Conservation (phyloP, 805 yeast genomes). For the Pichia occidentalis region DNA sequence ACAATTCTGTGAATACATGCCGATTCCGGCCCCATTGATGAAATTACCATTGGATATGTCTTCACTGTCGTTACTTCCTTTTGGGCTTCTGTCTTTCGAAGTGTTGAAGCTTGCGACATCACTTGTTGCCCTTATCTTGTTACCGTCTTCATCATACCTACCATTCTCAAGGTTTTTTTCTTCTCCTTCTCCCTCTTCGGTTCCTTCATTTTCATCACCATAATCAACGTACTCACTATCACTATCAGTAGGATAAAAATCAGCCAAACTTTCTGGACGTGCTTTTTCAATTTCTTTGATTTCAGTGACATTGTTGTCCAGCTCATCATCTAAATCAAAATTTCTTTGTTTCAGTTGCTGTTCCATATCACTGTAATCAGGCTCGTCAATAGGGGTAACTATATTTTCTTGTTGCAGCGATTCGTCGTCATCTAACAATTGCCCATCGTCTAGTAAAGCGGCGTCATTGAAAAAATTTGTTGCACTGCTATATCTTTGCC, state of each 20-base stretch:
- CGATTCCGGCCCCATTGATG: too few species aligned
- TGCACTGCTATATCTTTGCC: constrained; percentile 9
- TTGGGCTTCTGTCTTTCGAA: background rate
- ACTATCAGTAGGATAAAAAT: constrained; percentile 13
- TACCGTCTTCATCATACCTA: constrained; percentile 8
- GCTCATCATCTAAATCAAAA: constrained; percentile 14
- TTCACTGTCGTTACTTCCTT: too few species aligned
- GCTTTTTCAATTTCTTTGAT: background rate
- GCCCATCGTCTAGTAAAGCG: background rate
- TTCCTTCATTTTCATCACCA: background rate
- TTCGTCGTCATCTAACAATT: background rate
- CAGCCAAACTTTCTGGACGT: constrained; percentile 3
- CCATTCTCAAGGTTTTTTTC: constrained; percentile 2
- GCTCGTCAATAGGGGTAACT: constrained; percentile 5
- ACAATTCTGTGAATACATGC: too few species aligned
- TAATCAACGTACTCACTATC: constrained; percentile 4
- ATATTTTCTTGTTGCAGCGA: too few species aligned
- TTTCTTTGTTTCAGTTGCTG: constrained; percentile 7
- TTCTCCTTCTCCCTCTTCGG: constrained; percentile 2
- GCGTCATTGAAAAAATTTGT: constrained; percentile 6
- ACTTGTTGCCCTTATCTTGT: too few species aligned
- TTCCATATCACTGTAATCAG: background rate
- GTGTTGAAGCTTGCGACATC: constrained; percentile 5
- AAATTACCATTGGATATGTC: too few species aligned
- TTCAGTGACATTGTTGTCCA: constrained; percentile 9